Evolutionary conservation across 2,329 filamentous ascomycete species (phyloP).

Genomic region (Aspergillus novofumigatus): DNA sequence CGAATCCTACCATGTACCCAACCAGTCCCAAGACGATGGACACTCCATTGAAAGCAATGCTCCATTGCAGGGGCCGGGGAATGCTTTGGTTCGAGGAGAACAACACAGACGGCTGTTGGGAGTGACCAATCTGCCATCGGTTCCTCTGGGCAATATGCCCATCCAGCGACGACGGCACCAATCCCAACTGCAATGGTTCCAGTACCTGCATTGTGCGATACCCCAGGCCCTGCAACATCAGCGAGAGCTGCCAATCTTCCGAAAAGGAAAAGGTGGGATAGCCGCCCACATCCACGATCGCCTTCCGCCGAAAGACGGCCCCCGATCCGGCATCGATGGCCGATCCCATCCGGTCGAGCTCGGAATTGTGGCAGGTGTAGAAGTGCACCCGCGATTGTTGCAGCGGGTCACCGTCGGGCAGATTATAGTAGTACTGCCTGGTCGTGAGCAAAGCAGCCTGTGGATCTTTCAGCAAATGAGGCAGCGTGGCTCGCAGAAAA

Average conservation of each 20-base stretch:
- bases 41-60: constrained; percentile 19
- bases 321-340: constrained; percentile 35
- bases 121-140: constrained; percentile 35
- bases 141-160: constrained; percentile 34
- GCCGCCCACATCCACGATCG: constrained; percentile 27
- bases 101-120: constrained; percentile 21
- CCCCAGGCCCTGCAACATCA: constrained; percentile 27
- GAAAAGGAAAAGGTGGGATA: constrained; percentile 33
- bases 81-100: constrained; percentile 8
- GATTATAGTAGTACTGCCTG: constrained; percentile 33
- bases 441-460: constrained; percentile 29
- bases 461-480: constrained; percentile 28
- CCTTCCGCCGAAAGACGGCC: constrained; percentile 29
- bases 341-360: constrained; percentile 23
- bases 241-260: constrained; percentile 33
- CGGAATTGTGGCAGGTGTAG: constrained; percentile 30
- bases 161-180: constrained; percentile 31
- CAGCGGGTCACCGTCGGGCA: constrained; percentile 28
- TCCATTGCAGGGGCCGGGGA: constrained; percentile 12
- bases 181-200: constrained; percentile 30
- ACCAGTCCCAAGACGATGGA: constrained; percentile 18
- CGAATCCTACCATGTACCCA: constrained; percentile 14
- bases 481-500: constrained; percentile 34
- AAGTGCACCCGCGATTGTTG: constrained; percentile 29
- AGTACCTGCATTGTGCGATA: constrained; percentile 27